phyloP scores from a whole-genome alignment of 768 basidiomycete genomes.

The Kockovaella imperatae region DNA sequence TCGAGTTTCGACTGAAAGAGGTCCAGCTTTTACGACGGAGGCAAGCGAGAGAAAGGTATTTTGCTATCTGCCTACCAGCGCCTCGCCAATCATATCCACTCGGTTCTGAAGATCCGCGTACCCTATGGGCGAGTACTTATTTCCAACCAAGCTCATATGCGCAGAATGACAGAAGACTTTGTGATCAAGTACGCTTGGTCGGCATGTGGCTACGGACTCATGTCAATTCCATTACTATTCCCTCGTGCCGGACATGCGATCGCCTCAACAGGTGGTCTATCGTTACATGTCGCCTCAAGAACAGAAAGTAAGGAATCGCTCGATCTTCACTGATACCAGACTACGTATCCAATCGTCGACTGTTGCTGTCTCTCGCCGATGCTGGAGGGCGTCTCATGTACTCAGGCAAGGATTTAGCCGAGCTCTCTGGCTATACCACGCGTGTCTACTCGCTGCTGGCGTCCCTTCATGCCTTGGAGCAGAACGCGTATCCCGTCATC shows the following conservation, averaged over 20 bases:
- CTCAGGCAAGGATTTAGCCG: conserved; percentile 88
- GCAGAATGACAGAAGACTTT: conserved; percentile 90
- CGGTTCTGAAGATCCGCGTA: conserved; percentile 67
- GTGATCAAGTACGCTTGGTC: conserved; percentile 96
- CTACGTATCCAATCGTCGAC: conserved; percentile 86
- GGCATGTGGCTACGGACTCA: conserved; percentile 80
- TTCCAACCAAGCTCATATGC: too few relatives aligned
- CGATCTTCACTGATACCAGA: conserved; percentile 46
- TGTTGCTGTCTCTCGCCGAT: conserved; percentile 89
- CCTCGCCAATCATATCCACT: conserved; percentile 81
- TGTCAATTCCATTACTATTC: conserved; percentile 80
- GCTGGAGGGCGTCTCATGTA: conserved; percentile 95
- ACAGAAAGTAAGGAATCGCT: conserved; percentile 31
- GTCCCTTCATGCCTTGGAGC: conserved; percentile 65
- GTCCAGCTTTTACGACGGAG: conserved; percentile 88
- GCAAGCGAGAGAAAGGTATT: conserved; percentile 71
- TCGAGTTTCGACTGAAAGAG: not conserved
- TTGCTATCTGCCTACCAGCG: conserved; percentile 66
- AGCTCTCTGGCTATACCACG: conserved; percentile 87
- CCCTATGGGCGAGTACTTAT: conserved; percentile 51
- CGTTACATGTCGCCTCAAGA: conserved; percentile 28
- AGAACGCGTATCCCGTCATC: conserved; percentile 45
- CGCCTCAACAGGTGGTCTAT: not conserved
- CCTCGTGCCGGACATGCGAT: conserved; percentile 42
- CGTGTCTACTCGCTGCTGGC: conserved; percentile 82